Base-by-base conservation (phyloP, 2,329 filamentous ascomycete species). In the Beauveria rudraprayagi region DNA sequence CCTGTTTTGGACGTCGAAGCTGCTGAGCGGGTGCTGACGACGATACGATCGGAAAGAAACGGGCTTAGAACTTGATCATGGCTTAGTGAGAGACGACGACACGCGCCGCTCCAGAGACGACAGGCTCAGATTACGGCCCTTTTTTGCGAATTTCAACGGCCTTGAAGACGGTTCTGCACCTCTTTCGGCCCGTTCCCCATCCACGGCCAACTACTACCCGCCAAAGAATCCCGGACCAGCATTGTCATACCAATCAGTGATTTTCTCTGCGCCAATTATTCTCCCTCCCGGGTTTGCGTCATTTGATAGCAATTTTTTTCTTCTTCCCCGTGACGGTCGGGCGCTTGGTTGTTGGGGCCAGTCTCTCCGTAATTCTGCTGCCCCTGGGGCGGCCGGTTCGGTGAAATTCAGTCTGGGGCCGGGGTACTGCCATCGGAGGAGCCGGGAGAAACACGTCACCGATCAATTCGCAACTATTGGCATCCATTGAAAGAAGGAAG, bases 101-200 rank as follows among this genome's bases (percentile, higher is more conserved):
- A 37, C 26, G 43, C n/a, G 19, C 19, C 28, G 11, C 28, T 17
- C 11, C 1, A 1, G 3, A 46, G 41, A n/a, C 41, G n/a, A 46
- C 34, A 37, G 34, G 37, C 37, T 26, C 22, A 55, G 40, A 19
- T 34, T 24, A 19, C 40, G 34, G 34, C 34, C 34, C 34, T 37
- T 37, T 37, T 37, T 37, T 37, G 34, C 11, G 11, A 37, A 46
- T 9, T 19, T 28, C 40, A 40, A 40, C 16, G 24, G 22, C 37
- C 41, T 17, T 40, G 40, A 54, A 37, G 34, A 37, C 34, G 34
- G 19, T 51, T 34, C 30, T 60, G 57, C 48, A 53, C 57, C 3
- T 44, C 57, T 53, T 60, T 60, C 57, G 57, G 57, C 37, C 57
- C 57, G 57, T 60, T 60, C 48, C 50, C 57, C 57, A 53, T 57